Conservation (phyloP, 768 basidiomycete genomes). For the Podaxis mareebaensis region DNA sequence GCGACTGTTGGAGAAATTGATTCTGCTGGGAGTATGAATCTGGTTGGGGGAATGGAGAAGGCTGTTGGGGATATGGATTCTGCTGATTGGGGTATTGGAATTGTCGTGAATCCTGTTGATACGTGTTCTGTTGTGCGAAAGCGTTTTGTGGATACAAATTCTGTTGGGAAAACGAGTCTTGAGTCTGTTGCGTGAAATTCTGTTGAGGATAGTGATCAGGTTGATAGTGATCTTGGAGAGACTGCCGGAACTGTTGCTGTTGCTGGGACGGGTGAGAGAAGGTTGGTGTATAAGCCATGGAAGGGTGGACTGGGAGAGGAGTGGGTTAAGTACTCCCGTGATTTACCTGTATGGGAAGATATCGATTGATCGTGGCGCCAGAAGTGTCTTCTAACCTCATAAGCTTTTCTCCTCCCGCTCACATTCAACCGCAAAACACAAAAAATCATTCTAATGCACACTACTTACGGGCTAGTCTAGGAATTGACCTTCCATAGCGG, state of each 20-base stretch:
- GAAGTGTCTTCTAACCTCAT: slow-evolving; percentile 1
- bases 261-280: slow-evolving; percentile 1
- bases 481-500: slow-evolving; percentile 83
- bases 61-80: slow-evolving; percentile 2
- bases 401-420: slow-evolving; percentile 1
- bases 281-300: slow-evolving; percentile 13
- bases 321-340: slow-evolving; percentile 11
- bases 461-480: slow-evolving; percentile 39
- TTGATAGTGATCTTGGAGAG: slow-evolving; percentile 4
- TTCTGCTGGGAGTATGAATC: not conserved
- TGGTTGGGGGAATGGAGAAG: slow-evolving; percentile 1
- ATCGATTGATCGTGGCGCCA: slow-evolving; percentile 16
- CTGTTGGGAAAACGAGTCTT: no score
- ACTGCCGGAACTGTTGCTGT: slow-evolving; percentile 2
- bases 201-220: slow-evolving; percentile 5
- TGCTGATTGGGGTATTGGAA: slow-evolving; percentile 5
- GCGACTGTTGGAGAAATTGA: not conserved
- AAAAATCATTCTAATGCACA: slow-evolving; percentile 13
- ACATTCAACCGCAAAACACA: slow-evolving; percentile 7
- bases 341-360: slow-evolving; percentile 18
- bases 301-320: not conserved
- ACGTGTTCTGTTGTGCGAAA: not conserved
- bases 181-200: no score
- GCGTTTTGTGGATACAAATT: no score
- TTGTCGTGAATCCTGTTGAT: not conserved